Conservation (phyloP, 306 rosid species). For the Arachis hypogaea region DNA sequence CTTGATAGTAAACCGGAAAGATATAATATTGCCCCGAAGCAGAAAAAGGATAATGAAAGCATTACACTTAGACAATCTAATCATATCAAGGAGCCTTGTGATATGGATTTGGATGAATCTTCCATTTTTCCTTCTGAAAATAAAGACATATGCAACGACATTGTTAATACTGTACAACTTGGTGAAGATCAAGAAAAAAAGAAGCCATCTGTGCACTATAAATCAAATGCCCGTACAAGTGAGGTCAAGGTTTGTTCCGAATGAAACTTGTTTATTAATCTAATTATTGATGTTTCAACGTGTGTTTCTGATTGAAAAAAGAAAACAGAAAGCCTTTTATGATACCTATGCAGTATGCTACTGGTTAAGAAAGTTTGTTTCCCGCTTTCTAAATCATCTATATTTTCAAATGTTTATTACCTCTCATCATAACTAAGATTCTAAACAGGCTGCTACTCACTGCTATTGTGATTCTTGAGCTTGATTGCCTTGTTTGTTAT, state of each 20-base stretch:
- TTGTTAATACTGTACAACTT: slow-evolving; percentile 34
- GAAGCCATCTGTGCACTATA: slow-evolving; percentile 34
- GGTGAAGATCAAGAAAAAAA: slow-evolving; percentile 37
- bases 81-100: slow-evolving; percentile 32
- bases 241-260: slow-evolving; percentile 41
- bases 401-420: slow-evolving; percentile 23
- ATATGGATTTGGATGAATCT: slow-evolving; percentile 38
- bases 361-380: slow-evolving; percentile 2
- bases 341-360: neutral
- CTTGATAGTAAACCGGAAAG: slow-evolving; percentile 24
- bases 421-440: slow-evolving; percentile 13
- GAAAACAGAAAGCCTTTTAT: neutral
- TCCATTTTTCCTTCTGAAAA: slow-evolving; percentile 36
- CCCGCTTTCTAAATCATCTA: slow-evolving; percentile 17
- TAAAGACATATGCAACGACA: slow-evolving; percentile 36
- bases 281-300: neutral
- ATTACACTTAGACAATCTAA: slow-evolving; percentile 13
- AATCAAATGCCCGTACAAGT: slow-evolving; percentile 47
- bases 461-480: slow-evolving; percentile 32
- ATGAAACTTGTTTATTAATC: slow-evolving; percentile 24
- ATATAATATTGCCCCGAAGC: slow-evolving; percentile 24
- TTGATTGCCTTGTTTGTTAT: slow-evolving; percentile 23
- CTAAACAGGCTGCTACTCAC: slow-evolving; percentile 22
- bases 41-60: slow-evolving; percentile 39
- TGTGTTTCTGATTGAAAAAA: neutral